Percentiles rank a stretch among this genome's conserved stretches.
phyloP scores from a whole-genome alignment of 2,329 filamentous ascomycete genomes.

The Didymella segeticola region DNA sequence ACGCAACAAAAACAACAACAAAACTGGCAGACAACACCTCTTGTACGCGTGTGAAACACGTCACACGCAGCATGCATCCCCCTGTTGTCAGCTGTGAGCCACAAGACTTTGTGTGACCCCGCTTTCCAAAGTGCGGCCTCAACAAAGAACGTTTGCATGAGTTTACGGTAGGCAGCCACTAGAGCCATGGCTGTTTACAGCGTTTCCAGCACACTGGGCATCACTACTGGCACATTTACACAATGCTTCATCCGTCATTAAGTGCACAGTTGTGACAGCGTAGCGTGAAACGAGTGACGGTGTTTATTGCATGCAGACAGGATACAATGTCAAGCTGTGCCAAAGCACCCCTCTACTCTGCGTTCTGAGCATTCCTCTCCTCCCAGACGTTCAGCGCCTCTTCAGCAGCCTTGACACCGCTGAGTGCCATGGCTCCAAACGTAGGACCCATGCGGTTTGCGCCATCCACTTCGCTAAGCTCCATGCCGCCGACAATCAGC shows the following conservation, averaged over 20 bases:
- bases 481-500: conserved; percentile 93
- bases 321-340: no score
- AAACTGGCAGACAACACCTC: not conserved
- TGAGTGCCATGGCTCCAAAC: conserved; percentile 87
- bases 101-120: conserved; percentile 11
- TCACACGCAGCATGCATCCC: conserved; percentile 6
- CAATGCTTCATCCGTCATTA: no score
- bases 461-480: conserved; percentile 87
- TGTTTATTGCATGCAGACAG: not conserved
- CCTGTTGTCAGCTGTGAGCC: conserved; percentile 2
- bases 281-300: conserved; percentile 1
- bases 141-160: not conserved
- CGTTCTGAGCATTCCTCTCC: conserved; percentile 77
- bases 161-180: not conserved
- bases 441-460: conserved; percentile 92
- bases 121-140: not conserved
- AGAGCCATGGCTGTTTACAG: not conserved
- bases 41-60: conserved; percentile 13
- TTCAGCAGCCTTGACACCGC: conserved; percentile 89
- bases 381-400: conserved; percentile 82
- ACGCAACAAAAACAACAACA: not conserved
- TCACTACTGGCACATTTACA: not conserved
- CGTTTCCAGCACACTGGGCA: not conserved
- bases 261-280: not conserved
- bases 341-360: conserved; percentile 46